Conservation (phyloP, 768 basidiomycete species). For the Podaxis carcinomalis region DNA sequence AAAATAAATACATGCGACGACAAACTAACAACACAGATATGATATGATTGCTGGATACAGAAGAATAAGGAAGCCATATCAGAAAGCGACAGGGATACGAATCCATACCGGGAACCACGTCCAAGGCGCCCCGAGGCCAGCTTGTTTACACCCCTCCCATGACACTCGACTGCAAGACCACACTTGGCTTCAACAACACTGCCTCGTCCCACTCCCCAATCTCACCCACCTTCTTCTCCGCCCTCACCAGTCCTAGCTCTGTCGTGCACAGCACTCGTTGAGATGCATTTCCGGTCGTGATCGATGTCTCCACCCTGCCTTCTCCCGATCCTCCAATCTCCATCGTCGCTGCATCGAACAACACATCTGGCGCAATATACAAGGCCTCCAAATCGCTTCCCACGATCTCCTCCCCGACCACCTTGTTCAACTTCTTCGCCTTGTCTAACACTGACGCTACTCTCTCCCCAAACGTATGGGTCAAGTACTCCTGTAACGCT, state of each 20-base stretch:
- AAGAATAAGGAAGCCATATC: constrained; percentile 4
- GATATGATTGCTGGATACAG: background rate
- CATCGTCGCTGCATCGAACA: constrained; percentile 39
- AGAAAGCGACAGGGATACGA: background rate
- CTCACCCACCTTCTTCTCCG: constrained; percentile 34
- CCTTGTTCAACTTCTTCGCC: constrained; percentile 49
- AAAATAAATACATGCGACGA: background rate
- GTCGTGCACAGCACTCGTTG: constrained; percentile 51
- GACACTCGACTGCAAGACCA: constrained; percentile 44
- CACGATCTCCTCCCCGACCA: constrained; percentile 55
- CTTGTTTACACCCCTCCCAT: constrained; percentile 20
- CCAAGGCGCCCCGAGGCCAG: constrained; percentile 8
- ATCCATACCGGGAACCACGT: constrained; percentile 8
- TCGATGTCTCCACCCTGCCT: background rate
- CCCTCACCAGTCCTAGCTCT: constrained; percentile 46
- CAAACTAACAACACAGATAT: background rate
- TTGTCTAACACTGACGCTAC: constrained; percentile 38
- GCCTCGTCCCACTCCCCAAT: constrained; percentile 43
- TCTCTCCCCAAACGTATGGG: constrained; percentile 37
- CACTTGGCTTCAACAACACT: constrained; percentile 49
- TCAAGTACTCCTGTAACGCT: constrained; percentile 34
- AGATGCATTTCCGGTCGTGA: background rate
- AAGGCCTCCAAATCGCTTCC: constrained; percentile 52
- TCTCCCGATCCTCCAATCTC: constrained; percentile 28
- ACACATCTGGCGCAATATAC: constrained; percentile 36